These are phyloP conservation scores for Oehlia diaphana DNA, from an alignment of 192 early-diverging fungal species.

Conservation along the genomic window DNA sequence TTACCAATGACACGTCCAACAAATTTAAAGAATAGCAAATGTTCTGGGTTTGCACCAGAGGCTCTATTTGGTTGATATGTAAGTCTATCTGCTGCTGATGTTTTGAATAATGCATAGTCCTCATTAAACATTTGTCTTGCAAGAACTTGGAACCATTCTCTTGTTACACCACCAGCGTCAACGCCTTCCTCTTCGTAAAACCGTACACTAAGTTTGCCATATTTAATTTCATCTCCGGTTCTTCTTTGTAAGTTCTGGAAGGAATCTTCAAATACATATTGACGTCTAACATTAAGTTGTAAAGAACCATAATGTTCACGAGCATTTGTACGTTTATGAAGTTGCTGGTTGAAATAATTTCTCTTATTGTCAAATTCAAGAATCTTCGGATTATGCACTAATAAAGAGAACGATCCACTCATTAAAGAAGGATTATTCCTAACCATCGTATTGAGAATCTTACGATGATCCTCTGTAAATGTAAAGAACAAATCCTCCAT, in stretches of 20 bases:
- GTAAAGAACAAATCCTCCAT: slow-evolving; percentile 76
- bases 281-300: slow-evolving; percentile 88
- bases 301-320: slow-evolving; percentile 70
- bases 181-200: slow-evolving; percentile 98
- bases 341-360: slow-evolving; percentile 93
- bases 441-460: slow-evolving; percentile 97
- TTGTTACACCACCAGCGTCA: slow-evolving; percentile 95
- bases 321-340: slow-evolving; percentile 75
- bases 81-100: slow-evolving; percentile 91
- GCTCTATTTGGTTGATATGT: slow-evolving; percentile 98
- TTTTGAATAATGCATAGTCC: slow-evolving; percentile 96
- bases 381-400: slow-evolving; percentile 97
- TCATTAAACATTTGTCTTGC: slow-evolving; percentile 98
- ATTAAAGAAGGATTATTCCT: slow-evolving; percentile 94
- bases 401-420: slow-evolving; percentile 93
- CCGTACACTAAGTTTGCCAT: slow-evolving; percentile 87
- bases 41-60: slow-evolving; percentile 90
- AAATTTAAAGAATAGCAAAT: slow-evolving; percentile 95
- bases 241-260: slow-evolving; percentile 90
- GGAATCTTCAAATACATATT: slow-evolving; percentile 96
- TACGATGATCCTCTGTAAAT: slow-evolving; percentile 93
- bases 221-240: slow-evolving; percentile 91
- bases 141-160: slow-evolving; percentile 98
- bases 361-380: slow-evolving; percentile 99
- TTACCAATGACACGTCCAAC: slow-evolving; percentile 98